Percentiles rank a stretch among this genome's conserved stretches.
Conservation (phyloP, 768 basidiomycete species). For the Serendipita indica region DNA sequence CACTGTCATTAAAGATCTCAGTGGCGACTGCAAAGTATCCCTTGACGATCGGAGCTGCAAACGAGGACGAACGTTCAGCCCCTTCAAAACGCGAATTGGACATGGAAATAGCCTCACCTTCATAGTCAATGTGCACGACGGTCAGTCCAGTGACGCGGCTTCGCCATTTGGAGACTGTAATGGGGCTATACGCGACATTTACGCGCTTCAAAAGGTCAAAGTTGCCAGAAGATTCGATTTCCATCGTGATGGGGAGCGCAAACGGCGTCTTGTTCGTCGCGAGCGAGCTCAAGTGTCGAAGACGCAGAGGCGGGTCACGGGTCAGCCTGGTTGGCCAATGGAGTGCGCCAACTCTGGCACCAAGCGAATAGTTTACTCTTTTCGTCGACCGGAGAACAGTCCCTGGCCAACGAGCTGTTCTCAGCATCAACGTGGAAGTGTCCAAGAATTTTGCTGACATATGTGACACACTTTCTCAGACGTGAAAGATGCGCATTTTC, state of each 20-base stretch:
- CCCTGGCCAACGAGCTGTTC: too few relatives aligned
- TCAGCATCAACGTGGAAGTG: too few relatives aligned
- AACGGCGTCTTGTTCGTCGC: neutral
- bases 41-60: constrained; percentile 68
- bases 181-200: constrained; percentile 65
- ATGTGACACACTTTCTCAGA: too few relatives aligned
- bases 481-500: too few relatives aligned
- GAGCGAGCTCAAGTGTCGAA: neutral
- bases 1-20: constrained; percentile 90
- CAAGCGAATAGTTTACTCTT: too few relatives aligned
- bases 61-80: neutral
- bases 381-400: too few relatives aligned
- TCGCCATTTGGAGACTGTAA: constrained; percentile 75
- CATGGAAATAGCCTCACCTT: constrained; percentile 35
- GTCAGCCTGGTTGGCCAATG: too few relatives aligned
- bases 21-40: constrained; percentile 84
- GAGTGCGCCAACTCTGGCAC: too few relatives aligned
- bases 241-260: neutral
- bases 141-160: constrained; percentile 77
- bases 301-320: too few relatives aligned
- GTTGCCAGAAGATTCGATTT: constrained; percentile 38
- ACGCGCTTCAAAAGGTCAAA: constrained; percentile 70
- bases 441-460: too few relatives aligned
- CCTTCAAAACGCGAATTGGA: too few relatives aligned
- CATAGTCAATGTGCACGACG: constrained; percentile 81